Percentiles rank a stretch among this genome's conserved stretches.
Evolutionary conservation across 2,329 filamentous ascomycete species (phyloP).

Genomic region (Aspergillus candidus): DNA sequence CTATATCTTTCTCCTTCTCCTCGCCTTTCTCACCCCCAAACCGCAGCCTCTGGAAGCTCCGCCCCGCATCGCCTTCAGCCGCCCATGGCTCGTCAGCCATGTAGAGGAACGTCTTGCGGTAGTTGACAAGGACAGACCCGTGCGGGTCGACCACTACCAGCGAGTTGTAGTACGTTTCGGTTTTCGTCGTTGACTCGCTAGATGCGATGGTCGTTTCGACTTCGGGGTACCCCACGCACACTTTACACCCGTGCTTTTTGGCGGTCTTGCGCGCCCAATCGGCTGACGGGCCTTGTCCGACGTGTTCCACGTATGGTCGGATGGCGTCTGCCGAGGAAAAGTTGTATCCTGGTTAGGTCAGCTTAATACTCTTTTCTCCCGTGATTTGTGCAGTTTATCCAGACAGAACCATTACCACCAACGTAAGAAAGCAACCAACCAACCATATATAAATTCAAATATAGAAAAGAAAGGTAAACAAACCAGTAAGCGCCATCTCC

Average conservation of each 20-base stretch:
- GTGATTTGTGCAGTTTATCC: no score
- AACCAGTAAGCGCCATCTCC: slow-evolving; percentile 57
- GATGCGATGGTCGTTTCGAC: slow-evolving; percentile 18
- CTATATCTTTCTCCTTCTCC: slow-evolving; percentile 19
- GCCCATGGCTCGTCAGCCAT: slow-evolving; percentile 64
- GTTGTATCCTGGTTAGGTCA: slow-evolving; percentile 50
- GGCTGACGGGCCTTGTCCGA: slow-evolving; percentile 48
- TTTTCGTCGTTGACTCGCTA: background rate
- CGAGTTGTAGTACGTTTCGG: slow-evolving; percentile 50
- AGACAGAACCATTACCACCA: background rate
- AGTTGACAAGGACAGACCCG: slow-evolving; percentile 52
- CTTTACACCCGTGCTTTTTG: slow-evolving; percentile 49
- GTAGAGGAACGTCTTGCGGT: slow-evolving; percentile 61
- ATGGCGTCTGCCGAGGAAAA: slow-evolving; percentile 55
- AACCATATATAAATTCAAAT: background rate
- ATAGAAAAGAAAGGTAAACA: slow-evolving; percentile 10
- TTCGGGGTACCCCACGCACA: slow-evolving; percentile 61
- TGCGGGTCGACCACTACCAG: slow-evolving; percentile 52
- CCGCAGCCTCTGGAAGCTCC: slow-evolving; percentile 25
- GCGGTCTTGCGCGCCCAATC: slow-evolving; percentile 55
- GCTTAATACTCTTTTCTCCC: no score
- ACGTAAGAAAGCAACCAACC: background rate
- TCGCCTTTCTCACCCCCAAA: slow-evolving; percentile 11
- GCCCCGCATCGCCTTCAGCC: slow-evolving; percentile 41
- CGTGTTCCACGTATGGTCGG: slow-evolving; percentile 54